Evolutionary conservation across 2,329 filamentous ascomycete species (phyloP).

Genomic region (Fusarium sp.): DNA sequence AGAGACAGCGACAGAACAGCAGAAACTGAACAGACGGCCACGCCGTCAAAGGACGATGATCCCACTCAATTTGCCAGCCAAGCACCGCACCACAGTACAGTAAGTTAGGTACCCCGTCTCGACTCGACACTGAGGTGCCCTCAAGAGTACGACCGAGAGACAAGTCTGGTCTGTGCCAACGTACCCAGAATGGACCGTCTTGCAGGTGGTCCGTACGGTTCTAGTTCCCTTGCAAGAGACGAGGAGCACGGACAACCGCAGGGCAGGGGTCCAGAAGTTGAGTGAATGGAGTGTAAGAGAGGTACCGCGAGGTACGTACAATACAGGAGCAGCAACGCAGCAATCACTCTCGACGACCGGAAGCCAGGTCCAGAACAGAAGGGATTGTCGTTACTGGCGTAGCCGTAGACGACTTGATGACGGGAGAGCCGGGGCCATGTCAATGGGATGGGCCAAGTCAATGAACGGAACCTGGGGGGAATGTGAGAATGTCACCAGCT

Average conservation of each 20-base stretch:
- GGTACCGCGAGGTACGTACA: not conserved
- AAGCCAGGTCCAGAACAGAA: conserved; percentile 30
- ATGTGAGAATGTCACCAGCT: conserved; percentile 17
- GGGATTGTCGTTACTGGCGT: conserved; percentile 22
- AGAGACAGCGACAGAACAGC: conserved; percentile 4
- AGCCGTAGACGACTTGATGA: conserved; percentile 6
- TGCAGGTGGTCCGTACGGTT: conserved; percentile 17
- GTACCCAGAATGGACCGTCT: conserved; percentile 25
- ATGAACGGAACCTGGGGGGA: conserved; percentile 4
- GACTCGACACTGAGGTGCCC: conserved; percentile 15
- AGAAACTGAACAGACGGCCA: conserved; percentile 16
- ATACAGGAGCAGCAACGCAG: not conserved
- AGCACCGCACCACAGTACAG: conserved; percentile 8
- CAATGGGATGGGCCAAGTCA: conserved; percentile 6
- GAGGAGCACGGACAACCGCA: conserved; percentile 35
- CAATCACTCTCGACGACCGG: not conserved
- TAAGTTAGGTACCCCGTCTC: not conserved
- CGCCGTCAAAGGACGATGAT: conserved; percentile 18
- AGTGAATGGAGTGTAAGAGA: conserved; percentile 1
- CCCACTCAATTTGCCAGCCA: conserved; percentile 29
- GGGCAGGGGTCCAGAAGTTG: conserved; percentile 25
- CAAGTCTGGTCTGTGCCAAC: conserved; percentile 31
- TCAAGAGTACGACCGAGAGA: conserved; percentile 16
- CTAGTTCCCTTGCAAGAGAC: conserved; percentile 29
- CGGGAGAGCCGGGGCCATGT: conserved; percentile 15